phyloP scores from a whole-genome alignment of 768 basidiomycete genomes.

The Tephrocybe sp. region DNA sequence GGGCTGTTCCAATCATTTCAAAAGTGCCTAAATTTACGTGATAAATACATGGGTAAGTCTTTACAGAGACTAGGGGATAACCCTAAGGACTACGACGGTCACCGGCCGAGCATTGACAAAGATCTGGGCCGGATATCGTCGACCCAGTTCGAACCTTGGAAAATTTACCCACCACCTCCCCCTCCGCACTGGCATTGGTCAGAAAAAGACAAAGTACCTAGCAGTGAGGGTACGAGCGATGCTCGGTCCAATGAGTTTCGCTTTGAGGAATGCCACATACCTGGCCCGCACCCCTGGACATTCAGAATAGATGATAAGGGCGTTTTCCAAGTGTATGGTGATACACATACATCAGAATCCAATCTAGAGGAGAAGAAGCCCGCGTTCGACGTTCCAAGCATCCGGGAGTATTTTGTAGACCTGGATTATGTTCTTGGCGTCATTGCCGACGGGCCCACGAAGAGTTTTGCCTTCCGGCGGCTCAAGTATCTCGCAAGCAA shows the following conservation, averaged over 20 bases:
- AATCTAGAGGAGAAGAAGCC: conserved; percentile 48
- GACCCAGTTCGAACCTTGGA: conserved; percentile 64
- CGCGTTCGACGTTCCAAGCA: conserved; percentile 75
- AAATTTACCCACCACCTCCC: conserved; percentile 89
- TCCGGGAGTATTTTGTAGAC: conserved; percentile 95
- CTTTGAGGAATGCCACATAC: conserved; percentile 74
- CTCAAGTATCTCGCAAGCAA: conserved; percentile 92
- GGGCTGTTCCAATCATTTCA: conserved; percentile 72
- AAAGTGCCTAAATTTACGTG: conserved; percentile 85
- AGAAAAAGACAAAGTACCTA: conserved; percentile 46
- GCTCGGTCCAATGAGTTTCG: conserved; percentile 53
- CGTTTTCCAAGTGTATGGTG: conserved; percentile 82
- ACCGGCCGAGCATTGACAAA: conserved; percentile 69
- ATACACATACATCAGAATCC: conserved; percentile 17
- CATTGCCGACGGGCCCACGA: conserved; percentile 93
- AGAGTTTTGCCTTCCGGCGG: conserved; percentile 91
- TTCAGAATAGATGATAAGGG: conserved; percentile 85
- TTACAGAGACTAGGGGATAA: conserved; percentile 94
- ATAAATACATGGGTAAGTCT: conserved; percentile 91
- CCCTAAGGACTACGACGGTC: conserved; percentile 86
- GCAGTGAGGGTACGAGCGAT: conserved; percentile 33
- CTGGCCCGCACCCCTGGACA: conserved; percentile 59
- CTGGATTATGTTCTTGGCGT: conserved; percentile 89
- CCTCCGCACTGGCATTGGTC: conserved; percentile 96
- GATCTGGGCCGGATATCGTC: conserved; percentile 56